Base-by-base conservation (phyloP, 1,284 basidiomycete species). In the Waitea zeae region DNA sequence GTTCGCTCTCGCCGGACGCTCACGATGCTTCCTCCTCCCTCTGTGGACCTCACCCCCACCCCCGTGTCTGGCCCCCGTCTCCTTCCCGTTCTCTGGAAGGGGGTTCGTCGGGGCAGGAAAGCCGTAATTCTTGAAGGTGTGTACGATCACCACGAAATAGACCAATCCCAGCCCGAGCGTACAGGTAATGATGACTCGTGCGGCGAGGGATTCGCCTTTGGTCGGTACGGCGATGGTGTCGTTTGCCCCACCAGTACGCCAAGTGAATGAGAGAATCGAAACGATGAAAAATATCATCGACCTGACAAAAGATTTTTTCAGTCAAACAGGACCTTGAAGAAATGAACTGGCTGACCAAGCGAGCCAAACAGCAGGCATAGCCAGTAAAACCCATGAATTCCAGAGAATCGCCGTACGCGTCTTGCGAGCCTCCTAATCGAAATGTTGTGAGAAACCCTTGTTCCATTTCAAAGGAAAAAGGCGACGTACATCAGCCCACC, bases 311-410 rank as follows among this genome's bases (percentile, higher is more conserved):
- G 30, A 24, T 18, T 30, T 15, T 22, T 6, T 14, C 19, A 5
- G 18, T n/a, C n/a, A 30, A 37, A 45, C 9, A 44, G 47, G 13
- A 34, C 5, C 7, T 19, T n/a, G 13, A 20, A 17, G 33, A n/a
- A n/a, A n/a, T 26, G n/a, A 5, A n/a, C 14, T 24, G 4, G n/a
- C 7, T 27, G 43, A 70, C 77, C 79, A 84, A 12, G 76, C 64
- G 41, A 84, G 65, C 70, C 76, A 84, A 12, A 82, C 56, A 0
- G 64, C 70, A 0, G 80, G 80, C 55, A 79, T 72, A 1, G 76
- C 69, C 12, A 84, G 56, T 6, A 84, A 46, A 1, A 82, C 73
- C 81, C 80, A 84, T 11, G 80, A 74, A 41, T 83, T 84, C 80
- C 80, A 84, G 50, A 67, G 61, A 15, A 83, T 68, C 6, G 63